Base-by-base conservation (phyloP, 1,139 yeast species). In the Hyphopichia wangnamkhiaoensis region DNA sequence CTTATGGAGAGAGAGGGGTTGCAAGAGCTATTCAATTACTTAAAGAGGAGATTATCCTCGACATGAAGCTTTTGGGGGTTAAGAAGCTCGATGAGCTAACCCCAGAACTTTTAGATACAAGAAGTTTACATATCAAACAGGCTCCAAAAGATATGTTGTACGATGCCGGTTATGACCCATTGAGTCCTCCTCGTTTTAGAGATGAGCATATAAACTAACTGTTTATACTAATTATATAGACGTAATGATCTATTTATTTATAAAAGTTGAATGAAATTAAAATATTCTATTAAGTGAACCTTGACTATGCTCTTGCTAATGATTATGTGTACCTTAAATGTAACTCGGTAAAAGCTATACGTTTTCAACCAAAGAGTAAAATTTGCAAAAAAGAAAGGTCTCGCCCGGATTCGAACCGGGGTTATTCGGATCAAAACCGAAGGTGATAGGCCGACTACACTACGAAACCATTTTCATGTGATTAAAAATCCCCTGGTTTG, bases 391-490 rank as follows among this genome's bases (percentile, higher is more conserved):
- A 71, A 72, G 54, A 53, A 38, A 83, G 90, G 90, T 83, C 90
- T 81, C 80, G 79, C 89, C 91, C 91, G 91, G 91, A 82, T 82
- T 84, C 93, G 91, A 84, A 84, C 91, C 84, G 90, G 89, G 89
- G 91, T 84, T 81, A 80, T 73, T 68, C 82, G 91, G 89, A 83
- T 69, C 76, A 70, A 62, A 70, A 69, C 76, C 76, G 61, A 63
- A 55, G 53, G 76, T 71, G 76, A 71, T 71, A 68, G 69, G n/a
- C n/a, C 76, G 75, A 58, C 65, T 59, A 59, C 65, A 59, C 65
- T 59, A 59, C 49, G 52, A 54, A 55, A 58, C 65, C 65, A 21
- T 12, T 12, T 8, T 12, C 12, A 9, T 12, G 9, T 23, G 26
- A 9, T 23, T 23, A 9, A 23, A 23, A 9, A 9, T 23, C 12